Conservation (phyloP, 345 rosid genomes). For the Brassica napus region DNA sequence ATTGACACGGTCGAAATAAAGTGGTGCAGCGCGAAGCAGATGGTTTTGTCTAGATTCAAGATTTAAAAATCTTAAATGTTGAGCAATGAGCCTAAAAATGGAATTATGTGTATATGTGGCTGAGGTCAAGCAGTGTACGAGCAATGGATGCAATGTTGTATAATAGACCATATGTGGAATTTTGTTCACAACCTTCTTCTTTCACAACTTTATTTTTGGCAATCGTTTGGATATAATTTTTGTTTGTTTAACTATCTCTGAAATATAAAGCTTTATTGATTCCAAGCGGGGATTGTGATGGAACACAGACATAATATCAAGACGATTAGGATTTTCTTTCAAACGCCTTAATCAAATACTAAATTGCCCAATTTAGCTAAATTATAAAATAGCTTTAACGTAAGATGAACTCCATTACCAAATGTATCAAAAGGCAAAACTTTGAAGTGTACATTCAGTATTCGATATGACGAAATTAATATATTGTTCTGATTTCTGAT, state of each 20-base stretch:
- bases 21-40: background rate
- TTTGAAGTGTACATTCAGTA: background rate
- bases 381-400: background rate
- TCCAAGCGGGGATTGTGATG: background rate
- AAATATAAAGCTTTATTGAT: background rate
- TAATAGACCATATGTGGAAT: background rate
- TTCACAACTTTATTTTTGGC: background rate
- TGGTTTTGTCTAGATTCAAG: background rate
- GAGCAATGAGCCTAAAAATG: background rate
- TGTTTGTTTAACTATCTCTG: background rate
- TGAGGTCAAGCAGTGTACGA: background rate
- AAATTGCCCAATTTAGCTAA: background rate
- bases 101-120: background rate
- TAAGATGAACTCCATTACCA: slow-evolving; percentile 1
- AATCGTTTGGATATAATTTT: background rate
- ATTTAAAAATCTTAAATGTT: background rate
- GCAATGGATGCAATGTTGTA: background rate
- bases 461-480: too few species aligned
- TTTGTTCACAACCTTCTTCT: background rate
- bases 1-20: background rate
- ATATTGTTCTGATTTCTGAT: background rate
- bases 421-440: background rate
- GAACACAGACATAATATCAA: background rate
- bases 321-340: background rate
- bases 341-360: background rate